phyloP scores from a whole-genome alignment of 768 basidiomycete species.

The Boletus speciosus region DNA sequence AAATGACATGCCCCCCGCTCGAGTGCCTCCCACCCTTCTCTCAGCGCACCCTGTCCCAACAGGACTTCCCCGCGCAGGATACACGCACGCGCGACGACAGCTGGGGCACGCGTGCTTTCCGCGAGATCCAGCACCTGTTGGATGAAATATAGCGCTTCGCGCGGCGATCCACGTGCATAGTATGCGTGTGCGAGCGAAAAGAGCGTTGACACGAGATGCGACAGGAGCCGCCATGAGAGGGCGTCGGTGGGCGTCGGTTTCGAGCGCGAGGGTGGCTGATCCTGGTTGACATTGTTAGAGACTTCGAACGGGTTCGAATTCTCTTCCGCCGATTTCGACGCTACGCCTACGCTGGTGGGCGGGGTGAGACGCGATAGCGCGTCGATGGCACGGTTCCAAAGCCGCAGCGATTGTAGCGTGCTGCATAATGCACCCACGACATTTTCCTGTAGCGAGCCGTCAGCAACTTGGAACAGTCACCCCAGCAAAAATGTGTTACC shows the following conservation, averaged over 20 bases:
- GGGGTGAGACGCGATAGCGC: slow-evolving; percentile 58
- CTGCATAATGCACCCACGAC: slow-evolving; percentile 51
- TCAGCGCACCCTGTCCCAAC: slow-evolving; percentile 56
- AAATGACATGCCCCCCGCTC: slow-evolving; percentile 46
- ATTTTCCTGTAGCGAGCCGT: slow-evolving; percentile 49
- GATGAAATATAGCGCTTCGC: slow-evolving; percentile 83
- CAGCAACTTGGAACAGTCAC: background rate
- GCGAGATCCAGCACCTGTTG: slow-evolving; percentile 76
- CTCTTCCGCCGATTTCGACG: slow-evolving; percentile 30
- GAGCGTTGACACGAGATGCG: slow-evolving; percentile 63
- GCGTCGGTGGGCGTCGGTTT: slow-evolving; percentile 42
- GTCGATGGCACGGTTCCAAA: slow-evolving; percentile 80
- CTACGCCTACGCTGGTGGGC: slow-evolving; percentile 19
- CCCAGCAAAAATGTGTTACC: slow-evolving; percentile 37
- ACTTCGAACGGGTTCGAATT: slow-evolving; percentile 57
- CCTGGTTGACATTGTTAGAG: slow-evolving; percentile 29
- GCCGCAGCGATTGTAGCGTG: slow-evolving; percentile 65
- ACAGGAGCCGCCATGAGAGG: slow-evolving; percentile 73
- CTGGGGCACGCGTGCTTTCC: slow-evolving; percentile 59
- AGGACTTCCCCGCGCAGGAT: slow-evolving; percentile 68
- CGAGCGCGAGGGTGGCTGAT: slow-evolving; percentile 20
- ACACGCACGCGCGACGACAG: slow-evolving; percentile 61
- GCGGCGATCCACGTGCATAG: slow-evolving; percentile 69
- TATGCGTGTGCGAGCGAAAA: slow-evolving; percentile 66
- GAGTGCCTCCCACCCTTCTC: slow-evolving; percentile 55